phyloP scores from a whole-genome alignment of 1,284 basidiomycete genomes.

The Cryptococcus sp. region DNA sequence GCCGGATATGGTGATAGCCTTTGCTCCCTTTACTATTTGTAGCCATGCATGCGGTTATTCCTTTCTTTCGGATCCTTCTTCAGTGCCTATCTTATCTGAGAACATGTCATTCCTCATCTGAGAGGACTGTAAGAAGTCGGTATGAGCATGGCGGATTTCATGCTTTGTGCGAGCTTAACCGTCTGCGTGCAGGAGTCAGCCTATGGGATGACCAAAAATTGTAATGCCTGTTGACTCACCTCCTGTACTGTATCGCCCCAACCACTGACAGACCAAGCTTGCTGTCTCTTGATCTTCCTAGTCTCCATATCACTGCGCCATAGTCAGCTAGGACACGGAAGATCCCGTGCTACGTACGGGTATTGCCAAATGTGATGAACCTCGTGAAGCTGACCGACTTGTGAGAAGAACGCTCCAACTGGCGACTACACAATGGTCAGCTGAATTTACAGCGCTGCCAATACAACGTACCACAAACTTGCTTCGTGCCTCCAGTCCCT shows the following conservation, averaged over 20 bases:
- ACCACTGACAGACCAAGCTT: conserved; percentile 85
- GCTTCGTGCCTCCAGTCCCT: conserved; percentile 79
- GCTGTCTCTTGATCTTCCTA: conserved; percentile 74
- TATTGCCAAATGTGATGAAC: conserved; percentile 95
- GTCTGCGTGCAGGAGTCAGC: conserved; percentile 20
- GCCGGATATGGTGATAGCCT: too few relatives aligned
- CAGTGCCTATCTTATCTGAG: background rate
- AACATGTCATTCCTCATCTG: conserved; percentile 11
- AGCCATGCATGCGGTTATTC: too few relatives aligned
- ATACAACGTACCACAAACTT: conserved; percentile 58
- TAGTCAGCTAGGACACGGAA: background rate
- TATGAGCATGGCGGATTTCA: conserved; percentile 43
- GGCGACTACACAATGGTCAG: conserved; percentile 53
- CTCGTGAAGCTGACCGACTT: conserved; percentile 81
- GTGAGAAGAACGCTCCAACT: conserved; percentile 90
- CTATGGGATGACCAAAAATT: too few relatives aligned
- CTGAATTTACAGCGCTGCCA: background rate
- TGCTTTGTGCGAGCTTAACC: conserved; percentile 39
- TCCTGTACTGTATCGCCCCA: conserved; percentile 93
- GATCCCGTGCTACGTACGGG: conserved; percentile 55
- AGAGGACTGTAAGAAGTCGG: conserved; percentile 45
- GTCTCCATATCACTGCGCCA: conserved; percentile 63
- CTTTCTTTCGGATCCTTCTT: background rate
- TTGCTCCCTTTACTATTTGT: too few relatives aligned
- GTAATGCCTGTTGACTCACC: conserved; percentile 49